These are phyloP conservation scores for Elymus sibiricus DNA, from an alignment of 176 grass and related monocot genomes.

Conservation along the genomic window DNA sequence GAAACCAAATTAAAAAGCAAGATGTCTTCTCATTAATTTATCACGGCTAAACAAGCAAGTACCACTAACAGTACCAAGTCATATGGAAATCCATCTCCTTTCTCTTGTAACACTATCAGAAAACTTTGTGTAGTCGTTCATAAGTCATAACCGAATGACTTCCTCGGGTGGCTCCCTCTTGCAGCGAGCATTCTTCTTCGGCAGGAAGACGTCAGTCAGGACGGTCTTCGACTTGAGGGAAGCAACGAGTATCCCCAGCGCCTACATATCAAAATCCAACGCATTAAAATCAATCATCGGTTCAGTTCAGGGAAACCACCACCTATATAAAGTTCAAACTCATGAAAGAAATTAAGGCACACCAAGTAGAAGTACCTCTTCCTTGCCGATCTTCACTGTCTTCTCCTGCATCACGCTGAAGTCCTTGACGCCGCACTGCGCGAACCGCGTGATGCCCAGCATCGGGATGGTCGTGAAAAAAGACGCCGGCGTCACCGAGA, in stretches of 20 bases:
- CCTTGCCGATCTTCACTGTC: conserved; percentile 25
- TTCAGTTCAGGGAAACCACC: no score
- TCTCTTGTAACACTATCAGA: neutral
- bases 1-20: no score
- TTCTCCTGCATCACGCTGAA: neutral
- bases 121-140: neutral
- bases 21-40: neutral
- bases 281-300: neutral
- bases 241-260: conserved; percentile 10
- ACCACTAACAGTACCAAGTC: neutral
- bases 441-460: neutral
- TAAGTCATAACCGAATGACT: neutral
- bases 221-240: conserved; percentile 27
- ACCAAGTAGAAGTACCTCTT: conserved; percentile 17
- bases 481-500: neutral
- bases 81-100: neutral
- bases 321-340: neutral
- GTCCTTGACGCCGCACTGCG: conserved; percentile 17
- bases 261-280: conserved; percentile 9
- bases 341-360: no score
- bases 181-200: neutral
- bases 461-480: neutral
- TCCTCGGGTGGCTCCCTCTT: conserved; percentile 2
- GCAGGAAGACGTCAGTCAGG: conserved; percentile 22
- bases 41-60: neutral